Base-by-base conservation (phyloP, 2,329 filamentous ascomycete genomes). In the Colletotrichum godetiae region DNA sequence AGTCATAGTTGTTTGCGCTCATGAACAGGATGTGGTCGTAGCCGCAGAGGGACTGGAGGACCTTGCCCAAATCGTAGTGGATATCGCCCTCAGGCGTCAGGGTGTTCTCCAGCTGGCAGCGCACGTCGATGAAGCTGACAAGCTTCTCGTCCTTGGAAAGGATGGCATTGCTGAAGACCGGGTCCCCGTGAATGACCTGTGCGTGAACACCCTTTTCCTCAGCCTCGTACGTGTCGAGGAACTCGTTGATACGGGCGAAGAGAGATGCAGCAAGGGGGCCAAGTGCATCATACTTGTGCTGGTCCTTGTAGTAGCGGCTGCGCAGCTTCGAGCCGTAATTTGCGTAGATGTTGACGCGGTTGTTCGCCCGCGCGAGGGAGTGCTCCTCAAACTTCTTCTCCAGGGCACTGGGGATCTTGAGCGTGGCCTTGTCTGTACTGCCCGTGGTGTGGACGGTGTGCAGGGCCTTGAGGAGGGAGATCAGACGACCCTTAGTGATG, bases 81-180 rank as follows among this genome's bases (percentile, higher is more conserved):
- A 80, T 76, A 67, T 80, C 79, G 35, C 79, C 79, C 58, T 78
- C 78, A 4, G 76, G 68, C 8, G 79, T 80, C 4, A 80, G 69
- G 2, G 72, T 76, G 52, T 76, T 75, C 24, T 77, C 76, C n/a
- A 78, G 76, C 67, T 79, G 78, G 68, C 79, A 79, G 42, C 79
- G 76, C 11, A 80, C 79, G 63, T 80, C 79, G 62, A 80, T 78
- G 73, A 80, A 79, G 66, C 72, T 76, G 49, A 80, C 78, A n/a
- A 72, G 53, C 56, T 74, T 75, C 61, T 78, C 77, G 60, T 79
- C 77, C 22, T 76, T 72, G 60, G 75, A 75, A 1, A 80, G 74
- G 53, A 80, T 80, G 63, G 78, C 78, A 61, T 80, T 80, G 73
- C 76, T 78, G 69, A 80, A 80, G 37, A 80, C 78, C 8, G 79